Percentiles rank a stretch among this genome's conserved stretches.
Evolutionary conservation across 495 filamentous ascomycete species (phyloP).

Genomic region (Pseudomonodictys pantanalensis): DNA sequence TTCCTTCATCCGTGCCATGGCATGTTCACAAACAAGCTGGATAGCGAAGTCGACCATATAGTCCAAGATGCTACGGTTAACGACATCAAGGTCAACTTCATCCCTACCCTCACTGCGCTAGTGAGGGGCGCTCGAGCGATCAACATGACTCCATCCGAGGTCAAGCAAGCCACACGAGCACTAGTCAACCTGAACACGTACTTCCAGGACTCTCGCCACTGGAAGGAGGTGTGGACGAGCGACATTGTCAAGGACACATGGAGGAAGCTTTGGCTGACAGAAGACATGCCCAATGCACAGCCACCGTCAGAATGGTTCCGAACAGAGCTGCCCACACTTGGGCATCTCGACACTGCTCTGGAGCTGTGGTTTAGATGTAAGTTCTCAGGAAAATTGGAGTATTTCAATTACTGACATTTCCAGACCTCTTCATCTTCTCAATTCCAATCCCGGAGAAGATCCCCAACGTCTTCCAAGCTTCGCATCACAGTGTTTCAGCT

Average conservation of each 20-base stretch:
- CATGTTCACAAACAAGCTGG: constrained; percentile 59
- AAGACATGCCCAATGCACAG: constrained; percentile 53
- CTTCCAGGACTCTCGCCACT: constrained; percentile 59
- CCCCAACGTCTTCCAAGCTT: constrained; percentile 64
- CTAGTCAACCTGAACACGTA: constrained; percentile 62
- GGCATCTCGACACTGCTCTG: constrained; percentile 55
- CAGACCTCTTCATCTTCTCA: constrained; percentile 62
- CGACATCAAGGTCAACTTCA: constrained; percentile 60
- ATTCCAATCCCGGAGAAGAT: constrained; percentile 63
- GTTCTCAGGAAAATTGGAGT: not conserved
- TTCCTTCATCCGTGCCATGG: constrained; percentile 62
- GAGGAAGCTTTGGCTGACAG: constrained; percentile 59
- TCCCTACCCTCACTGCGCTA: constrained; percentile 59
- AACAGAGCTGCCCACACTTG: constrained; percentile 58
- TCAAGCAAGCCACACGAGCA: constrained; percentile 56
- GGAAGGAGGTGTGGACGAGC: constrained; percentile 63
- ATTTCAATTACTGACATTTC: not conserved
- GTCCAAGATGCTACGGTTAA: constrained; percentile 51
- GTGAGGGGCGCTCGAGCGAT: constrained; percentile 58
- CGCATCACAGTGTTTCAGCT: constrained; percentile 63
- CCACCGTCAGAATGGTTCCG: constrained; percentile 55
- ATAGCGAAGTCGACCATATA: constrained; percentile 57
- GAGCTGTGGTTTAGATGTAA: constrained; percentile 61
- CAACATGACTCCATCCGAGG: constrained; percentile 50
- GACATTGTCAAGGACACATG: constrained; percentile 59